phyloP scores from a whole-genome alignment of 164 flowering plant genomes.

The Taxillus chinensis region DNA sequence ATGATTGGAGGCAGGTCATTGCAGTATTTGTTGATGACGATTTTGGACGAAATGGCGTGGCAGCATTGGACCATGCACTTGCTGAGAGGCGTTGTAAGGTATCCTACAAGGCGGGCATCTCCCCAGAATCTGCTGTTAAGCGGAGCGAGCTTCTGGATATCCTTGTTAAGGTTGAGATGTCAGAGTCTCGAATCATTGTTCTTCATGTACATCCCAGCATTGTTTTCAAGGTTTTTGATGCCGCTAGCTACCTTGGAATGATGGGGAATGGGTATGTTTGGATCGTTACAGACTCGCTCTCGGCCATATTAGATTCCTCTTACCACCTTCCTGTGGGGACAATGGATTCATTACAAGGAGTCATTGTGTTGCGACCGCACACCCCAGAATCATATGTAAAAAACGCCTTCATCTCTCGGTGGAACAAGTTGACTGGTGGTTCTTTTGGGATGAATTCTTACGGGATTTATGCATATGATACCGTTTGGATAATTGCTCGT shows the following conservation, averaged over 20 bases:
- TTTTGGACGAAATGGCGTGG: slow-evolving; percentile 66
- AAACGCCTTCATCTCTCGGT: slow-evolving; percentile 46
- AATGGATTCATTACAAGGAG: slow-evolving; percentile 67
- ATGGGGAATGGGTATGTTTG: slow-evolving; percentile 79
- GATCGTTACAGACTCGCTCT: slow-evolving; percentile 90
- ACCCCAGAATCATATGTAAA: slow-evolving; percentile 55
- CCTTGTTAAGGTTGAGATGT: slow-evolving; percentile 47
- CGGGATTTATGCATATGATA: slow-evolving; percentile 75
- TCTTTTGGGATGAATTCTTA: slow-evolving; percentile 54
- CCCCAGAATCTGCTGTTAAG: slow-evolving; percentile 25
- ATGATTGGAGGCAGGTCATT: slow-evolving; percentile 70
- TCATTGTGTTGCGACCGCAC: slow-evolving; percentile 63
- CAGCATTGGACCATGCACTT: slow-evolving; percentile 58
- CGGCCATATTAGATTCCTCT: slow-evolving; percentile 54
- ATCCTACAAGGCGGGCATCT: slow-evolving; percentile 49
- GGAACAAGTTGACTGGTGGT: slow-evolving; percentile 46
- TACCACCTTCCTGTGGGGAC: slow-evolving; percentile 28
- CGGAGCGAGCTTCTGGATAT: slow-evolving; percentile 32
- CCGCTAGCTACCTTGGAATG: slow-evolving; percentile 65
- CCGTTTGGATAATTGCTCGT: slow-evolving; percentile 63
- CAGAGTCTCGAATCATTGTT: slow-evolving; percentile 69
- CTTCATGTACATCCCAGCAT: slow-evolving; percentile 43
- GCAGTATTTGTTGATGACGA: slow-evolving; percentile 73
- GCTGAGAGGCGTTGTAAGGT: slow-evolving; percentile 56
- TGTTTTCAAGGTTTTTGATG: slow-evolving; percentile 50